Conservation (phyloP, 441 rosid genomes). For the Viola pubescens region DNA sequence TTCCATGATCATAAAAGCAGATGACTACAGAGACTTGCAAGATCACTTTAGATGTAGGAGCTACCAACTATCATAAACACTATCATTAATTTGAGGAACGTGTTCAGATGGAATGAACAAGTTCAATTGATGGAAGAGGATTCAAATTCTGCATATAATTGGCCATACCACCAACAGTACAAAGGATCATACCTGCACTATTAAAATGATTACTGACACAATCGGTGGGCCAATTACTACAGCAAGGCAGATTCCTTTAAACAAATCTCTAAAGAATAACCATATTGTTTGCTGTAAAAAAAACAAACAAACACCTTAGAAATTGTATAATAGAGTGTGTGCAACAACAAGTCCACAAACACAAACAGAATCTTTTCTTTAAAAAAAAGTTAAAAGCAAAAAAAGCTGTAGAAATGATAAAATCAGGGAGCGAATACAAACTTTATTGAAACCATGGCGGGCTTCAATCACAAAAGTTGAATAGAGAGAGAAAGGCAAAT, state of each 20-base stretch:
- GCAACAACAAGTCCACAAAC: conserved; percentile 1
- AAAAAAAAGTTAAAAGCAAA: conserved; percentile 3
- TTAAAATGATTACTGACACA: conserved; percentile 69
- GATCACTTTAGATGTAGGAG: background rate
- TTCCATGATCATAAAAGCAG: background rate
- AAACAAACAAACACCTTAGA: conserved; percentile 8
- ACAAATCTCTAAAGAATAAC: conserved; percentile 82
- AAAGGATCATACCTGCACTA: conserved; percentile 60
- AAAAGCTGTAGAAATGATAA: conserved; percentile 11
- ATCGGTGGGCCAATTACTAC: conserved; percentile 79
- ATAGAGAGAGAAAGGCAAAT: conserved; percentile 87
- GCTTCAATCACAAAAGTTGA: conserved; percentile 94
- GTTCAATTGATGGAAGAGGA: conserved; percentile 4
- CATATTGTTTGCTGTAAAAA: conserved; percentile 87
- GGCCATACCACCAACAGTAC: conserved; percentile 5
- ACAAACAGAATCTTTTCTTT: conserved; percentile 4
- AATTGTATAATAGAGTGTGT: background rate
- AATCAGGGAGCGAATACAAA: conserved; percentile 25
- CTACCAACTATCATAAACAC: background rate
- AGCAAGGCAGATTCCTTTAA: conserved; percentile 72
- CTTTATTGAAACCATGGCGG: conserved; percentile 96
- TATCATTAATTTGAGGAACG: background rate
- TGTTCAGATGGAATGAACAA: background rate
- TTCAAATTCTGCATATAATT: conserved; percentile 8
- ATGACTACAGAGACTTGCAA: background rate